Evolutionary conservation across 2,329 filamentous ascomycete genomes (phyloP), one percentile per base, ranked within the genome.

Genomic region (Fusarium fracticaudum): DNA sequence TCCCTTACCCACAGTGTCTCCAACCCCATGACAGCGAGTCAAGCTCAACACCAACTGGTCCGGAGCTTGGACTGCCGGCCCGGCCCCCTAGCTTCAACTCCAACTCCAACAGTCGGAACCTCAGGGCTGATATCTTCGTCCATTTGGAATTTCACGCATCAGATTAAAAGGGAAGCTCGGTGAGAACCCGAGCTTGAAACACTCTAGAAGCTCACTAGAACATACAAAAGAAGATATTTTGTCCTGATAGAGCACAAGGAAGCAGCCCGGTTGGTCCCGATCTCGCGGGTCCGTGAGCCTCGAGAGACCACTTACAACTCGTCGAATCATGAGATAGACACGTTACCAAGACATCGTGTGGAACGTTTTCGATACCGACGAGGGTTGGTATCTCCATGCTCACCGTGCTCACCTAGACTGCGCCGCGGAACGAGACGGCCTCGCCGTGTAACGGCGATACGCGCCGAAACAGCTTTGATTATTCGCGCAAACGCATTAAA

Each of bases 211-310:
- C 67, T 74, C 71, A 45, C 63, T 68, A 74, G 62, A 74, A 72
- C 31, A 51, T n/a, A 60, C 38, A 41, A 45, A 63, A 70, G 31
- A 37, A 47, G 53, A 6, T 33, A 60, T 54, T 24, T 60, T 53
- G 44, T 47, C 31, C 43, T 60, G 47, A 44, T 53, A 44, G 41
- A 59, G 57, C 38, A 53, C 43, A 68, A 62, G 72, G 65, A 40
- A 65, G 60, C 70, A 60, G 61, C 64, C 76, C 76, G 74, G 72
- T 76, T 75, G 67, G 67, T 58, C 72, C 76, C 76, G 74, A 77
- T 72, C 63, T 72, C 62, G 61, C 63, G 60, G 75, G 45, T 40
- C 69, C 57, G 48, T 48, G 48, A 40, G 63, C 55, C 55, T 50
- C 45, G 35, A 51, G 33, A 64, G 53, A 24, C 64, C 48, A 63